These are phyloP conservation scores for Suhomyces yuchorum DNA, from an alignment of 1,139 yeast genomes.

Conservation along the genomic window DNA sequence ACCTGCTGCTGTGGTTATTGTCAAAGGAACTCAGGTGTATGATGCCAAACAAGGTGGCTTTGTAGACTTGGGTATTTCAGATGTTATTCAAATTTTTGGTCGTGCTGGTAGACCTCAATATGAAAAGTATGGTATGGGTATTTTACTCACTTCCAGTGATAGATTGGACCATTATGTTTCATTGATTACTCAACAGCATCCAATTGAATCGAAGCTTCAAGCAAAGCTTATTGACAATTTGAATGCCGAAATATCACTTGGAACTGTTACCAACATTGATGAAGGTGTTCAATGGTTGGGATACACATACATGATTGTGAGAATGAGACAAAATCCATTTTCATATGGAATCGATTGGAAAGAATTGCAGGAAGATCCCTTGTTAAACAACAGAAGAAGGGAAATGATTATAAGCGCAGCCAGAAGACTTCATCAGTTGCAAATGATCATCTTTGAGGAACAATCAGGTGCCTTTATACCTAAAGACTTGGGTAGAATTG, in stretches of 20 bases:
- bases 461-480: conserved; percentile 75
- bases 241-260: conserved; percentile 94
- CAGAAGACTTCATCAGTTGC: conserved; percentile 73
- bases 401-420: conserved; percentile 81
- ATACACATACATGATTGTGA: conserved; percentile 88
- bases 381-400: conserved; percentile 70
- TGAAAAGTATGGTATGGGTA: conserved; percentile 90
- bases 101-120: conserved; percentile 99
- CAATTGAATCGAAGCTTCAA: conserved; percentile 84
- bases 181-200: conserved; percentile 89
- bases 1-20: conserved; percentile 96
- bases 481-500: conserved; percentile 90
- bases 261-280: conserved; percentile 91
- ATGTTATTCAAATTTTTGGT: conserved; percentile 96
- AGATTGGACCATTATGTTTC: conserved; percentile 83
- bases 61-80: conserved; percentile 91
- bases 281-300: conserved; percentile 98
- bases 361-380: conserved; percentile 81
- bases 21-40: conserved; percentile 95
- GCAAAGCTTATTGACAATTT: conserved; percentile 84
- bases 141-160: conserved; percentile 81
- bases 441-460: conserved; percentile 93
- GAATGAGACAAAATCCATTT: conserved; percentile 94
- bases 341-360: conserved; percentile 92
- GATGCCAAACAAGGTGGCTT: conserved; percentile 95